Evolutionary conservation across 768 basidiomycete genomes (phyloP).

Genomic region (Leccinellum albellum): DNA sequence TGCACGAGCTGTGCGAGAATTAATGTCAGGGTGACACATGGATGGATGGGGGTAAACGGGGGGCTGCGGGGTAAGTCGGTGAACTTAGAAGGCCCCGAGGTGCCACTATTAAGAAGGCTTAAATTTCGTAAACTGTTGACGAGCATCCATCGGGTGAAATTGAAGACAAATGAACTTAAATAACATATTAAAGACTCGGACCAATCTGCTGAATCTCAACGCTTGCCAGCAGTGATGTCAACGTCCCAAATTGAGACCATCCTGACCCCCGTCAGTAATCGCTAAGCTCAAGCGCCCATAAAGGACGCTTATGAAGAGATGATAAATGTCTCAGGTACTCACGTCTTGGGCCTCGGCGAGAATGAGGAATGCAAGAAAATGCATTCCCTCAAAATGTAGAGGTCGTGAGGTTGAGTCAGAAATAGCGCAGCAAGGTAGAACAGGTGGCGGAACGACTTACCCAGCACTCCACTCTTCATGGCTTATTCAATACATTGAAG

Average conservation of each 20-base stretch:
- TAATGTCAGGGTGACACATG: too few relatives aligned
- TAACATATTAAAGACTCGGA: constrained; percentile 11
- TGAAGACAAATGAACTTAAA: constrained; percentile 5
- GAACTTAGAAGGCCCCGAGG: too few relatives aligned
- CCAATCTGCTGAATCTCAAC: constrained; percentile 11
- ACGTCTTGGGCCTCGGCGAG: constrained; percentile 6
- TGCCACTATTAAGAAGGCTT: constrained; percentile 10
- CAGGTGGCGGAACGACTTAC: not conserved
- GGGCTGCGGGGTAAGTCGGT: constrained; percentile 6
- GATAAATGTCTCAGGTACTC: constrained; percentile 14
- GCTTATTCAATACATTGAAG: not conserved
- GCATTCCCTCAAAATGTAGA: not conserved
- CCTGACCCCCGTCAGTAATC: constrained; percentile 17
- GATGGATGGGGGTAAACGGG: not conserved
- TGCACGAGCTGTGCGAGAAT: too few relatives aligned
- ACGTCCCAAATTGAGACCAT: constrained; percentile 35
- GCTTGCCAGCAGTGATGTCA: constrained; percentile 29
- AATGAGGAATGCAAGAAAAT: not conserved
- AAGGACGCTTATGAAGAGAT: constrained; percentile 26
- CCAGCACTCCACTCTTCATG: not conserved
- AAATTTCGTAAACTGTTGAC: constrained; percentile 12
- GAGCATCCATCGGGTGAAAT: constrained; percentile 11
- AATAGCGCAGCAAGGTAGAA: not conserved
- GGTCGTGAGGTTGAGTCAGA: not conserved
- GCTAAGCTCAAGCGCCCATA: constrained; percentile 31